Evolutionary conservation across 2,329 filamentous ascomycete genomes (phyloP), one percentile per base, ranked within the genome.

Genomic region (Fusarium sp.): DNA sequence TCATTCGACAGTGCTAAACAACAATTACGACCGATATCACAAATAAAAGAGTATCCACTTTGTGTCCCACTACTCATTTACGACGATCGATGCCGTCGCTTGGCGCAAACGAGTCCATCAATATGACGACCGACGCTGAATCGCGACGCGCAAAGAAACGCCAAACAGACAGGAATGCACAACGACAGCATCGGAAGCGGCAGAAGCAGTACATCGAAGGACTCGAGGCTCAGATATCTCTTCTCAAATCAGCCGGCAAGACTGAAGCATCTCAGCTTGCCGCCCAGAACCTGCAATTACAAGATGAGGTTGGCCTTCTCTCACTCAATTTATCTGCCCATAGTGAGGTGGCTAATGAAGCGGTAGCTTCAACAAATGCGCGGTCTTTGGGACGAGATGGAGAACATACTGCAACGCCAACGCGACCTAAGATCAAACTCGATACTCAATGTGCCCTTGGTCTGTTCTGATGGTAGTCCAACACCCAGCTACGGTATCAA

Each of bases 151-250:
- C 44, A 30, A 62, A 61, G 32, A 66, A 66, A 30, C 64, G 64
- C 12, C 48, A 63, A 32, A 66, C 64, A 13, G 64, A 66, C 42
- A 48, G 64, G 6, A 48, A 56, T 32, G 64, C 64, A 10, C 64
- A 66, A 30, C 39, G 58, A 54, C 58, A 66, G 18, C 64, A 66
- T 53, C 50, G 64, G 15, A 66, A 66, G 22, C 58, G 64, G 6
- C 64, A 66, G 36, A 66, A 66, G 30, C 64, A 63, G 13, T 56
- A 66, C 38, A 66, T 66, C 8, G 64, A 66, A 20, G 58, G 55
- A 38, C 42, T 66, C 2, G 50, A 66, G 51, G 58, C 58, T 24
- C 64, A 66, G 22, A 54, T 66, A n/a, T 24, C 50, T 15, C 38
- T 63, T 20, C 58, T 66, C 1, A 66, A 56, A 24, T 56, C 64